phyloP scores from a whole-genome alignment of 495 filamentous ascomycete species.

The Aspergillus nanangensis region DNA sequence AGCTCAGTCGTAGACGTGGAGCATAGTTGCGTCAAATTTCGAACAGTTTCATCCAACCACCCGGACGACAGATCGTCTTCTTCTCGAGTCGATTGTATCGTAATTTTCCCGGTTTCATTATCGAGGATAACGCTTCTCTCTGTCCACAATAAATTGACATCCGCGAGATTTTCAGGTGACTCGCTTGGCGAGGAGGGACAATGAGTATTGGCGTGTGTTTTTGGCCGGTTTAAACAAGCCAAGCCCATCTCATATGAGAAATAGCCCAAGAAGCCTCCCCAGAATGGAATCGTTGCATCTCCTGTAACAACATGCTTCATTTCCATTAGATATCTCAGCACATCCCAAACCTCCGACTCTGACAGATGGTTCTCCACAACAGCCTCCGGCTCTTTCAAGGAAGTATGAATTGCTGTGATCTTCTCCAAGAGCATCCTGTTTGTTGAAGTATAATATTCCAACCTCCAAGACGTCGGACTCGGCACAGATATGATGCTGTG shows the following conservation, averaged over 20 bases:
- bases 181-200: background rate
- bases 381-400: background rate
- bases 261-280: slow-evolving; percentile 87
- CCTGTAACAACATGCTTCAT: slow-evolving; percentile 41
- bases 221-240: slow-evolving; percentile 35
- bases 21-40: slow-evolving; percentile 14
- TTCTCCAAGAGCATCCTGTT: slow-evolving; percentile 22
- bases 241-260: slow-evolving; percentile 87
- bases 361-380: slow-evolving; percentile 19
- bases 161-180: slow-evolving; percentile 50
- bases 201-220: slow-evolving; percentile 7
- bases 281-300: slow-evolving; percentile 56
- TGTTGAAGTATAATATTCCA: slow-evolving; percentile 31
- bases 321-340: slow-evolving; percentile 50
- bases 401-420: slow-evolving; percentile 3
- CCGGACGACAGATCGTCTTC: slow-evolving; percentile 25
- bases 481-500: slow-evolving; percentile 39
- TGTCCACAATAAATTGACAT: slow-evolving; percentile 73
- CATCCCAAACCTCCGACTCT: slow-evolving; percentile 38
- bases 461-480: slow-evolving; percentile 36
- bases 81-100: slow-evolving; percentile 57
- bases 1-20: too few species aligned
- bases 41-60: slow-evolving; percentile 36
- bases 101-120: slow-evolving; percentile 53
- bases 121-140: slow-evolving; percentile 79